These are phyloP conservation scores for Arabidopsis arenosa DNA, from an alignment of 345 rosid species.

Conservation along the genomic window DNA sequence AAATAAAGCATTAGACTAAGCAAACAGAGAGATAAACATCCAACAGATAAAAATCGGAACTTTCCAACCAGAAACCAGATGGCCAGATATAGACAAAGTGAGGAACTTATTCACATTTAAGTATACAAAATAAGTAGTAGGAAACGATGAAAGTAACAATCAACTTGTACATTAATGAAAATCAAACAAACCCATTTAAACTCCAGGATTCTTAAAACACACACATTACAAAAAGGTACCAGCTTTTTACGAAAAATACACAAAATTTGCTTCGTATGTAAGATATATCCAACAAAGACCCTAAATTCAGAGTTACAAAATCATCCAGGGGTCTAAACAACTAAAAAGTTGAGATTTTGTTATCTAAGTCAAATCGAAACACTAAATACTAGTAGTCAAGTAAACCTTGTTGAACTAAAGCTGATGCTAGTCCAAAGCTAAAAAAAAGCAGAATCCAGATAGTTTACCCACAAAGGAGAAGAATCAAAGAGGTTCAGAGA, in stretches of 20 bases:
- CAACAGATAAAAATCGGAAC: constrained; percentile 11
- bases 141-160: background rate
- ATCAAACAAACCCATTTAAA: background rate
- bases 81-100: background rate
- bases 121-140: background rate
- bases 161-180: background rate
- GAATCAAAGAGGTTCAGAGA: background rate
- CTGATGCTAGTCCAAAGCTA: background rate
- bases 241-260: background rate
- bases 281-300: background rate
- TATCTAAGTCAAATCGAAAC: background rate
- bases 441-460: constrained; percentile 28
- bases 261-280: background rate
- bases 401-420: background rate
- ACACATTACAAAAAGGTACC: background rate
- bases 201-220: background rate
- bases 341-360: constrained; percentile 44
- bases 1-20: background rate
- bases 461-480: constrained; percentile 28
- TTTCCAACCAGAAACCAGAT: constrained; percentile 4
- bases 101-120: background rate
- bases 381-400: background rate
- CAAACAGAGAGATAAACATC: constrained; percentile 4
- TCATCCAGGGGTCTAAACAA: constrained; percentile 19
- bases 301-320: background rate